Evolutionary conservation across 1,284 basidiomycete genomes (phyloP).

Genomic region (Rhizoctonia solani): DNA sequence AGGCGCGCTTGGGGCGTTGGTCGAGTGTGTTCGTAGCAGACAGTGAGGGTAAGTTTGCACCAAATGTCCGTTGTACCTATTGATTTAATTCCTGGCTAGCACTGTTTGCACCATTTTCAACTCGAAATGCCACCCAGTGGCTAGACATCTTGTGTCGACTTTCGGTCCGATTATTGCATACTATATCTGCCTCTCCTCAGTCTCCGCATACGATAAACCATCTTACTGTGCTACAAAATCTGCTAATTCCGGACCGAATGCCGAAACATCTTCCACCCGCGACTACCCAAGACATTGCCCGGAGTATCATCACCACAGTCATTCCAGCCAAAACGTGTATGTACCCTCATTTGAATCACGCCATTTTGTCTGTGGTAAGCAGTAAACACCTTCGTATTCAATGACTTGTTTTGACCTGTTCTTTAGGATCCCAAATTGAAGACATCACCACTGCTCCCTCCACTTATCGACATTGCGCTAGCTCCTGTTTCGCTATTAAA

Average conservation of each 20-base stretch:
- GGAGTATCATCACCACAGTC: constrained; percentile 50
- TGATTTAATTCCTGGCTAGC: constrained; percentile 44
- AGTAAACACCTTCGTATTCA: not conserved
- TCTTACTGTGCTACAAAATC: constrained; percentile 16
- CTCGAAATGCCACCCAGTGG: constrained; percentile 55
- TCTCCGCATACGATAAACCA: constrained; percentile 45
- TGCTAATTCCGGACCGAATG: constrained; percentile 22
- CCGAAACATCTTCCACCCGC: constrained; percentile 45
- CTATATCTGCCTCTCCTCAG: constrained; percentile 55
- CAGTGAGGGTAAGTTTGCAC: constrained; percentile 50
- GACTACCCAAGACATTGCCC: constrained; percentile 48
- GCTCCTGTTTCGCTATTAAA: constrained; percentile 43
- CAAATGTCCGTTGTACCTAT: not conserved
- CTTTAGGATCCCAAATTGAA: constrained; percentile 36
- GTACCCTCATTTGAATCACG: constrained; percentile 36
- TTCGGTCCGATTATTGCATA: constrained; percentile 55
- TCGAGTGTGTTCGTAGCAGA: constrained; percentile 49
- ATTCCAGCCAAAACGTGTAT: constrained; percentile 45
- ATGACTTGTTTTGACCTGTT: not conserved
- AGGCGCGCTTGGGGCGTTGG: constrained; percentile 55
- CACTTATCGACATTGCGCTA: constrained; percentile 50
- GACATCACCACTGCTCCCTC: constrained; percentile 49
- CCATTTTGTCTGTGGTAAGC: constrained; percentile 39
- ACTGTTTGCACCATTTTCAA: constrained; percentile 51
- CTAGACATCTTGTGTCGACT: constrained; percentile 58